Evolutionary conservation across 176 grass and related monocot genomes (phyloP), one percentile per base, ranked within the genome.

Genomic region (Oryza nivara): DNA sequence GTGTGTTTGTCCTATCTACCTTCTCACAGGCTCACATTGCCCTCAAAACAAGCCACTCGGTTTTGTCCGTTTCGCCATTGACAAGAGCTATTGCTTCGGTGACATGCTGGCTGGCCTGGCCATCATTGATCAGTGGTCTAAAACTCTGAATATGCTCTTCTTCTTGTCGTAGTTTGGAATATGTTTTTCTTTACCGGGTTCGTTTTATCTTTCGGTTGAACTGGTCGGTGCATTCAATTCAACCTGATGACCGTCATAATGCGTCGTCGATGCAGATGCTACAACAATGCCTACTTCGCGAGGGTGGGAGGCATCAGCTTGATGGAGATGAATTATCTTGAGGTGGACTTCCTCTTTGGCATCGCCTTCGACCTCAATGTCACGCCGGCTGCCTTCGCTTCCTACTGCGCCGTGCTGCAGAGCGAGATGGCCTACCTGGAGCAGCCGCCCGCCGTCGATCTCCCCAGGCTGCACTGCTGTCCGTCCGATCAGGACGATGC

Each of bases 201-300:
- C 0, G 30, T 36, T 56, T 56, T 56, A 19, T 19, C 51, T 56
- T 56, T 56, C 16, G 6, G 56, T n/a, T 38, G 25, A 76, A 71
- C 34, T 30, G 9, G 6, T 61, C 35, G 61, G 16, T 61, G 23
- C 14, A 46, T n/a, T 70, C 26, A 65, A 79, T 0, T 26, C 75
- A 73, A 79, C 0, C 28, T 75, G 58, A 0, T 13, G 46, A 3
- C 1, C 12, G 7, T 1, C 25, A 19, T 1, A 5, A 6, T 56
- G 16, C 10, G 16, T 12, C 10, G 16, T 12, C 7, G 1, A 0
- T 86, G 67, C 81, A 99, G 93, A 96, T 94, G 90, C 71, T 96
- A 96, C 84, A 99, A 99, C 90, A 99, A 99, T 75, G 93, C 97
- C n/a, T 99, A 99, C 88, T 99, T 92, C 72, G 97, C 97, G 20